These are phyloP conservation scores for Saccharomycopsis amapae DNA, from an alignment of 805 yeast genomes.

Conservation along the genomic window DNA sequence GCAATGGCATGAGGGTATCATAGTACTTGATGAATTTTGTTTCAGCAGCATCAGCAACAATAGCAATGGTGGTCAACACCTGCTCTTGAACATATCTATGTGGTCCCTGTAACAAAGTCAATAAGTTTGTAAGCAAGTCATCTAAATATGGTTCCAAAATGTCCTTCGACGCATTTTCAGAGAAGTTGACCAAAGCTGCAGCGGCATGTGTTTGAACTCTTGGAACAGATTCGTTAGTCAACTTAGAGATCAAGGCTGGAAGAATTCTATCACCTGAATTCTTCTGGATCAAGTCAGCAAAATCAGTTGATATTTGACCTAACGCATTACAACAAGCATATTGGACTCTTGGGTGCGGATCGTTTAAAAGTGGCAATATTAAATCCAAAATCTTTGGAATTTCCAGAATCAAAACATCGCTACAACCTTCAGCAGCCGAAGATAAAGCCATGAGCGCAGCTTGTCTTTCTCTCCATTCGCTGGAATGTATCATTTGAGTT, in stretches of 20 bases:
- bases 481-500: constrained; percentile 72
- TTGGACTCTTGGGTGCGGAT: constrained; percentile 89
- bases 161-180: constrained; percentile 85
- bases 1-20: constrained; percentile 87
- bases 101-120: constrained; percentile 73
- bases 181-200: constrained; percentile 93
- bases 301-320: constrained; percentile 96
- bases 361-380: constrained; percentile 78
- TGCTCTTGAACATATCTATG: constrained; percentile 95
- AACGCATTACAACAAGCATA: constrained; percentile 95
- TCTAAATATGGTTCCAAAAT: constrained; percentile 91
- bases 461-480: constrained; percentile 89
- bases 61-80: constrained; percentile 92
- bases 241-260: constrained; percentile 81
- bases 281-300: constrained; percentile 82
- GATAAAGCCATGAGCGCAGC: constrained; percentile 97
- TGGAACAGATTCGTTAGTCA: constrained; percentile 67
- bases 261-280: constrained; percentile 71
- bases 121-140: constrained; percentile 61
- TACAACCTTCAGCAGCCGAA: constrained; percentile 95
- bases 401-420: constrained; percentile 77
- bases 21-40: constrained; percentile 82
- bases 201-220: constrained; percentile 98
- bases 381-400: constrained; percentile 76
- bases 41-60: constrained; percentile 95